phyloP scores from a whole-genome alignment of 352 stramenopile species.

The Pythium pyrilobum region DNA sequence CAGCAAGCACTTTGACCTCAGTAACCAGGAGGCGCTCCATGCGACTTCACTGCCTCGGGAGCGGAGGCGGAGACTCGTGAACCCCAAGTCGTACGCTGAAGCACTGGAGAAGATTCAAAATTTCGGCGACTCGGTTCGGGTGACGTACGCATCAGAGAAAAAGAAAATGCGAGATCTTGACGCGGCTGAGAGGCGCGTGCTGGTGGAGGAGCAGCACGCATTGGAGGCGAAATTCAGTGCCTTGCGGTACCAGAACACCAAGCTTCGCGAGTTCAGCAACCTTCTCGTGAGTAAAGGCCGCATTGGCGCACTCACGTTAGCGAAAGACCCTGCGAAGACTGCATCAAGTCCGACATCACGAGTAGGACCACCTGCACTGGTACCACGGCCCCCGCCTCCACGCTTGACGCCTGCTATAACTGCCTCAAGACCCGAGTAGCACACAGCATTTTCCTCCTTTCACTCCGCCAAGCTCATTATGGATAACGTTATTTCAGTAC shows the following conservation, averaged over 20 bases:
- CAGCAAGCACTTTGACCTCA: slow-evolving; percentile 34
- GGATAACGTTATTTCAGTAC: neutral
- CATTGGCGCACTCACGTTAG: slow-evolving; percentile 26
- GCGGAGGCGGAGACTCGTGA: slow-evolving; percentile 36
- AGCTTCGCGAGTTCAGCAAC: slow-evolving; percentile 64
- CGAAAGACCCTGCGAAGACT: too few species aligned
- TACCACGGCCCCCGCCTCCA: neutral
- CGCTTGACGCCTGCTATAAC: neutral
- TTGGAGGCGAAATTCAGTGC: slow-evolving; percentile 39
- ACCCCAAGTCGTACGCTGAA: slow-evolving; percentile 43
- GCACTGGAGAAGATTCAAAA: slow-evolving; percentile 48
- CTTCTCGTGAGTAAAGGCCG: slow-evolving; percentile 51
- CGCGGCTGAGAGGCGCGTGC: slow-evolving; percentile 24
- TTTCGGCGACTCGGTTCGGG: slow-evolving; percentile 47
- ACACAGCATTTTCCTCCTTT: too few species aligned
- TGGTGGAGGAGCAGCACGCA: slow-evolving; percentile 26
- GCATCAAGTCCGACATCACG: too few species aligned
- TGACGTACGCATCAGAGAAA: slow-evolving; percentile 36
- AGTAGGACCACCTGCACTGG: neutral
- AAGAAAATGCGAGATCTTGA: slow-evolving; percentile 30
- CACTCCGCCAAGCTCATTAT: too few species aligned
- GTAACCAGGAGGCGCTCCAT: slow-evolving; percentile 44
- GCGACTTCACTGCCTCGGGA: slow-evolving; percentile 26
- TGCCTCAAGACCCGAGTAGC: neutral
- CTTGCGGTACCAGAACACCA: slow-evolving; percentile 26